phyloP scores from a whole-genome alignment of 768 basidiomycete species.

The Mrakia frigida region DNA sequence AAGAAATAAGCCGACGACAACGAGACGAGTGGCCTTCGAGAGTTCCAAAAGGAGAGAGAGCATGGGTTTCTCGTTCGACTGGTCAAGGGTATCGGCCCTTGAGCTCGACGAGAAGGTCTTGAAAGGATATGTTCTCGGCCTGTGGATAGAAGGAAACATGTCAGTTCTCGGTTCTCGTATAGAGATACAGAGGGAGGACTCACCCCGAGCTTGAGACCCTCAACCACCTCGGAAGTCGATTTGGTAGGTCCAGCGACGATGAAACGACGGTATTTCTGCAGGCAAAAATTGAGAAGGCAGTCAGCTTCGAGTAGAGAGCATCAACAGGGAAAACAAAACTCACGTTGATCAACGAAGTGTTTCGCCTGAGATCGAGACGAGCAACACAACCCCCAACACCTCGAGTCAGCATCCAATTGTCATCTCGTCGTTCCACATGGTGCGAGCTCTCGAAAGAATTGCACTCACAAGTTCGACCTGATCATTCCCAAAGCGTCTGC shows the following conservation, averaged over 20 bases:
- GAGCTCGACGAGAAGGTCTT: background rate
- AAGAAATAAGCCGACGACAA: background rate
- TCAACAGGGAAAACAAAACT: background rate
- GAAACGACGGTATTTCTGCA: background rate
- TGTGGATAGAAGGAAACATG: background rate
- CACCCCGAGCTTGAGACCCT: background rate
- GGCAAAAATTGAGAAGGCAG: background rate
- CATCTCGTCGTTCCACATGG: too few species aligned
- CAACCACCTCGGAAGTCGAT: background rate
- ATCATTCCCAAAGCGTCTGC: background rate
- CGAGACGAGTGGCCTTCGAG: background rate
- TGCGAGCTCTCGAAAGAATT: too few species aligned
- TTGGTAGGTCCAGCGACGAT: slow-evolving; percentile 4
- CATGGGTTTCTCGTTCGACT: background rate
- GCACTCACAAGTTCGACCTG: background rate
- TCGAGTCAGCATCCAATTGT: background rate
- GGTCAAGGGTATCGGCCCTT: background rate
- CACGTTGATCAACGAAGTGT: background rate
- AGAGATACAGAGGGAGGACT: background rate
- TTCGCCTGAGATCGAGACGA: background rate
- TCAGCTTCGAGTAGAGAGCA: background rate
- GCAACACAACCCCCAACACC: background rate
- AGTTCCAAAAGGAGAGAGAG: background rate
- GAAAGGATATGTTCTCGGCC: background rate
- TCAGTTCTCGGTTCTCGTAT: too few species aligned